Conservation (phyloP, 2,329 filamentous ascomycete species). For the Teratosphaeria pseudoeucalypti region DNA sequence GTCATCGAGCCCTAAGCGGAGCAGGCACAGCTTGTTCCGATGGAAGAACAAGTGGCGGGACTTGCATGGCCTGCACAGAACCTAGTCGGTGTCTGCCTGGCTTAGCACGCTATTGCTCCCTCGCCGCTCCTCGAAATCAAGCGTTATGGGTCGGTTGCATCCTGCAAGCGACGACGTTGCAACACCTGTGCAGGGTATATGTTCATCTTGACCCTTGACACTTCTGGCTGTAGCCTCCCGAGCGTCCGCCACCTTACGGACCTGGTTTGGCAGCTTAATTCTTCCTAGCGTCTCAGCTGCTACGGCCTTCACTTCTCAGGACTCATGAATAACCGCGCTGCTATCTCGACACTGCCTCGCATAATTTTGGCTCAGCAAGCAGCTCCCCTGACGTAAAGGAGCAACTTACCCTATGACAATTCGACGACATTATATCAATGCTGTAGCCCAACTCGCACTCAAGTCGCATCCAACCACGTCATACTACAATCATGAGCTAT, state of each 20-base stretch:
- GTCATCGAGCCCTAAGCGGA: not conserved
- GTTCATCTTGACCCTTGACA: not conserved
- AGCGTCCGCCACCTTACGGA: not conserved
- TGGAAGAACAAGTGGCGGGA: not conserved
- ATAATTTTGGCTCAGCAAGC: not conserved
- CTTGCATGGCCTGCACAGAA: constrained; percentile 3
- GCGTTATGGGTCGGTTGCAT: not conserved
- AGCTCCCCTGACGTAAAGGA: not conserved
- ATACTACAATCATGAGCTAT: not conserved
- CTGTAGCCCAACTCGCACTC: not conserved
- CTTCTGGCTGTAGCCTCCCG: not conserved
- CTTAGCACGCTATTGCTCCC: not conserved
- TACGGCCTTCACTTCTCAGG: not conserved
- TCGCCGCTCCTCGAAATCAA: not conserved
- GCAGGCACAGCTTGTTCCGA: not conserved
- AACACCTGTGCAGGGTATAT: not conserved
- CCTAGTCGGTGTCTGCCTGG: not conserved
- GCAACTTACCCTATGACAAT: not conserved
- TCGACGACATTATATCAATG: not conserved
- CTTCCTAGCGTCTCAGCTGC: not conserved
- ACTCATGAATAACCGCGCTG: not conserved
- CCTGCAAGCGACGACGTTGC: not conserved
- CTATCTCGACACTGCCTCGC: not conserved
- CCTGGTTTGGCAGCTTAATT: not conserved
- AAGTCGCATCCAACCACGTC: not conserved